Evolutionary conservation across 148 eudicot genomes (phyloP), one percentile per base, ranked within the genome.

Genomic region (Chenopodium berlandieri): DNA sequence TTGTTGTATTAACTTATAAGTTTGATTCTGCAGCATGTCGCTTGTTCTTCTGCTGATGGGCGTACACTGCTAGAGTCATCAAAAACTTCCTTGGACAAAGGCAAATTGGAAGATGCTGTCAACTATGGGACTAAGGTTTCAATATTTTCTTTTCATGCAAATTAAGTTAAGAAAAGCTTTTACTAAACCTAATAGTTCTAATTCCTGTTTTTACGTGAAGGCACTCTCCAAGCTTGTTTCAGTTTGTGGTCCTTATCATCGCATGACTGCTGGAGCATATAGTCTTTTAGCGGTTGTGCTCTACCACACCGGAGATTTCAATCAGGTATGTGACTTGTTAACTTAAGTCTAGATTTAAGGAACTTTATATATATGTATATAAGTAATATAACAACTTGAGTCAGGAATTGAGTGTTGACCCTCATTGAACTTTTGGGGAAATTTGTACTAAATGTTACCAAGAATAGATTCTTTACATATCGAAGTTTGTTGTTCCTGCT

Each of bases 11-110:
- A 52, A 87, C 40, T 74, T 62, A 27, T 77, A 56, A 69, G 50
- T 80, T 48, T 79, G 44, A 66, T 71, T 83, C 72, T 78, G 75
- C 90, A 91, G 99, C 99, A 95, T 85, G 97, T 86, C 82, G 97
- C 98, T 70, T 94, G 98, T 84, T 94, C 98, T 78, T 91, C 98
- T 85, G 98, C 98, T 62, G 98, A 94, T 89, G 98, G 98, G 14
- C 97, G 98, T 80, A 91, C 94, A 48, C 85, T 94, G 11, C 68
- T 94, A 82, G 98, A 94, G 85, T 94, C 97, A 52, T 94, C 98
- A 66, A 94, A 94, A 84, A 94, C 98, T 79, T 93, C 98, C 66
- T 85, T 94, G 89, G 98, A 94, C 82, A 94, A 94, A 82, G 98
- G 98, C 22, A 94, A 94, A 87, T 83, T 94, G 81, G 98, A 94